Conservation (phyloP, 768 basidiomycete genomes). For the Pleurotus sapidus region DNA sequence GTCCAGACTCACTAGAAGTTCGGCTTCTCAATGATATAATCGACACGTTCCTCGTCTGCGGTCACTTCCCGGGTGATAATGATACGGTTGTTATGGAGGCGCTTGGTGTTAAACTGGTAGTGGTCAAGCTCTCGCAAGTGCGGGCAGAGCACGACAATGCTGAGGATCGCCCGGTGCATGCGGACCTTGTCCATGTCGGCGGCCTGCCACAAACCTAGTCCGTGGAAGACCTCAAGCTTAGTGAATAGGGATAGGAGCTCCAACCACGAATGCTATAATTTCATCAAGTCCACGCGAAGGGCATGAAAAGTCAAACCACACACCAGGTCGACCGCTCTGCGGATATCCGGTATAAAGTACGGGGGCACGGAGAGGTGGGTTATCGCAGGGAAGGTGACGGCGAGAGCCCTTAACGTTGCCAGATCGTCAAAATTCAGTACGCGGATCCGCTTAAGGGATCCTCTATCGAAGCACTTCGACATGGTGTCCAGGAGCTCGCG, state of each 20-base stretch:
- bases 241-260: conserved; percentile 36
- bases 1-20: background rate
- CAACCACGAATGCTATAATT: conserved; percentile 34
- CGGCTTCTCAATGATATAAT: conserved; percentile 5
- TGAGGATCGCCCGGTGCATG: conserved; percentile 40
- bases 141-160: conserved; percentile 36
- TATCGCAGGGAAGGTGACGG: conserved; percentile 34
- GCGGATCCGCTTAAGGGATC: background rate
- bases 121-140: conserved; percentile 42
- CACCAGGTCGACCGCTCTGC: conserved; percentile 24
- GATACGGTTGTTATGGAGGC: conserved; percentile 32
- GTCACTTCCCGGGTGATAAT: conserved; percentile 29
- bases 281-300: background rate
- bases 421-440: conserved; percentile 4
- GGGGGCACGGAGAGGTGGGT: conserved; percentile 38
- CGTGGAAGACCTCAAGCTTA: conserved; percentile 42
- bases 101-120: conserved; percentile 28
- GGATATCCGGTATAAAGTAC: conserved; percentile 16
- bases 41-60: conserved; percentile 13
- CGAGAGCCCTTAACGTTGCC: conserved; percentile 16
- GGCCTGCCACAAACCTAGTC: conserved; percentile 39
- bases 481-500: conserved; percentile 13
- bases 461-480: background rate
- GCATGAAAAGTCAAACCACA: conserved; percentile 9
- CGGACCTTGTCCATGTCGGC: conserved; percentile 28